Conservation (phyloP, 495 filamentous ascomycete genomes). For the Neurospora sp. region DNA sequence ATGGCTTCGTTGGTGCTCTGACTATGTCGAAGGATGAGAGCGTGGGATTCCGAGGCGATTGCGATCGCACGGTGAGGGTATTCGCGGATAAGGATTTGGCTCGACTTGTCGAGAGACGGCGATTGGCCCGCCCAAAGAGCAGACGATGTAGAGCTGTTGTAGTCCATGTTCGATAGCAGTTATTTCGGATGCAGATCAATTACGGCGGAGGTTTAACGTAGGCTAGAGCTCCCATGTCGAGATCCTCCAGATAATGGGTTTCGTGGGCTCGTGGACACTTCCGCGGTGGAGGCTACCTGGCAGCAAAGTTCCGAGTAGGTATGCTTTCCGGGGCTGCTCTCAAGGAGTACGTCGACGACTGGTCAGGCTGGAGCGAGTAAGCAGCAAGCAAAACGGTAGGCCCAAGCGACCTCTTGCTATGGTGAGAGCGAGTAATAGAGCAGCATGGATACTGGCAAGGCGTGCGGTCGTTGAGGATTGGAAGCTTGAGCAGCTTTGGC, state of each 20-base stretch:
- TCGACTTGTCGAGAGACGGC: conserved; percentile 35
- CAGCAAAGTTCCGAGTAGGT: neutral
- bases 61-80: conserved; percentile 79
- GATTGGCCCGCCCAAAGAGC: conserved; percentile 22
- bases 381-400: neutral
- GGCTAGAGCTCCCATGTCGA: neutral
- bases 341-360: neutral
- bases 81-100: conserved; percentile 57
- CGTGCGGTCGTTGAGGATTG: neutral
- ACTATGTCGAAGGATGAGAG: conserved; percentile 72
- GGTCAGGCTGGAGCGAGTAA: neutral
- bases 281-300: neutral
- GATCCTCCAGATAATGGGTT: neutral
- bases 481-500: neutral
- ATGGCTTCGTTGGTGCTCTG: conserved; percentile 42
- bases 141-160: conserved; percentile 12
- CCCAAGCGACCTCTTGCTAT: neutral
- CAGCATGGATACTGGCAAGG: neutral
- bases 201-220: neutral
- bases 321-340: neutral
- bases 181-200: neutral
- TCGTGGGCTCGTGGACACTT: neutral
- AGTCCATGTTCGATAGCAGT: conserved; percentile 16
- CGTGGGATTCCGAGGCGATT: conserved; percentile 65
- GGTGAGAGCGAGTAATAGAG: neutral